Base-by-base conservation (phyloP, 2,329 filamentous ascomycete genomes). In the Aspergillus arachidicola region DNA sequence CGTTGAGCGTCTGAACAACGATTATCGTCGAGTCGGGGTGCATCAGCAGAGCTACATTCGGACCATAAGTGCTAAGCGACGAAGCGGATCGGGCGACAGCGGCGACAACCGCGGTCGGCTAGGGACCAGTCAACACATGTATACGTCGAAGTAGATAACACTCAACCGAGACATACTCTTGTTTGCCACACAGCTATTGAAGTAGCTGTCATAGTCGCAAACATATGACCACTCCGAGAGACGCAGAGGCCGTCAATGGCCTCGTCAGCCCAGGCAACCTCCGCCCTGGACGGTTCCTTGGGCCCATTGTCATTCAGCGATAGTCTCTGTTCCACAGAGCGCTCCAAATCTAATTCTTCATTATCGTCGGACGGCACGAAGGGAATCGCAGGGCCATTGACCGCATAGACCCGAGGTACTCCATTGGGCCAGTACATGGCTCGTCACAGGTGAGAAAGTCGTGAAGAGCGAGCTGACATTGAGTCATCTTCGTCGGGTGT, bases 171-270 rank as follows among this genome's bases (percentile, higher is more conserved):
- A 72, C 83, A 64, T 84, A 93, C 93, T 86, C 94, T 94, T 60
- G 92, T 94, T 81, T 99, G 95, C 95, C 95, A 99, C 69, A 99
- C 85, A n/a, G 91, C 93, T 76, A 99, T 87, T 14, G 91, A 91
- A 2, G 91, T 91, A 6, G 86, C 82, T 0, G 94, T 97, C 73
- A 97, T 92, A 54, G 93, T 93, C 58, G 92, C 92, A 79, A 99
- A 97, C 65, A 91, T 81, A 72, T 94, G 90, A 46, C 94, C 94
- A 61, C 86, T 89, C 51, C 94, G 88, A 2, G 94, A 91, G 46
- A 93, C 86, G 67, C 89, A 88, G 59, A 97, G 82, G 7, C 91
- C 91, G 65, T 92, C 81, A 60, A 97, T 87, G 26, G 85, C 86
- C 74, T 91, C 90, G 73, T 83, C 86, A 53, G 82, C 84, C 68